Evolutionary conservation across 805 yeast genomes (phyloP).

Genomic region (Candida arabinofermentans): DNA sequence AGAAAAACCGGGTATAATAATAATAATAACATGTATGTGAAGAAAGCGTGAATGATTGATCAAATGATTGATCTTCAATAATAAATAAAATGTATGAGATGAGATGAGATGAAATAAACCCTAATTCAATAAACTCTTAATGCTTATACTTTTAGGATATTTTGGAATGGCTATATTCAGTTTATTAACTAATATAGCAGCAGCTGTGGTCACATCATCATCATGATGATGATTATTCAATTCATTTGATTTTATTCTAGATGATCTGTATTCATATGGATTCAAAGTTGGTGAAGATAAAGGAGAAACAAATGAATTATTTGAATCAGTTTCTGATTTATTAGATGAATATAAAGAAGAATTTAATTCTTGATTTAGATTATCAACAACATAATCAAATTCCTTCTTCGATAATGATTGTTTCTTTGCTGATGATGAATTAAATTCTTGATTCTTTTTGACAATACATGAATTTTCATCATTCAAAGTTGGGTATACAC

Average conservation of each 20-base stretch:
- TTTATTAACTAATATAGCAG: neutral
- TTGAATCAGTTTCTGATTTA: too few species aligned
- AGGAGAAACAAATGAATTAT: slow-evolving; percentile 17
- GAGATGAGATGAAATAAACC: neutral
- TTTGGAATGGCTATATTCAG: slow-evolving; percentile 1
- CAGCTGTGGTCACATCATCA: slow-evolving; percentile 3
- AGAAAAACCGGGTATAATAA: too few species aligned
- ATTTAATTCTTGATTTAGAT: neutral
- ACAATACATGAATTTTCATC: too few species aligned
- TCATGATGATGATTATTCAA: neutral
- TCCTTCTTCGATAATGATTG: neutral
- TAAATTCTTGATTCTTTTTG: slow-evolving; percentile 2
- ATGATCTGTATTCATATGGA: slow-evolving; percentile 8
- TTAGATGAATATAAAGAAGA: too few species aligned
- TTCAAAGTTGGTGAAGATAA: slow-evolving; percentile 24
- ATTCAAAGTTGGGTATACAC: slow-evolving; percentile 30
- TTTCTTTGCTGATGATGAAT: too few species aligned
- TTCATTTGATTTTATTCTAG: neutral
- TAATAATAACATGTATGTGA: too few species aligned
- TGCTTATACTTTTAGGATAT: slow-evolving; percentile 18
- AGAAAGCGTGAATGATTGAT: too few species aligned
- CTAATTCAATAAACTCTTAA: slow-evolving; percentile 26
- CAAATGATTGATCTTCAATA: too few species aligned
- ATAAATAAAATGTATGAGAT: neutral
- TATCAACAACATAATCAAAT: neutral